Evolutionary conservation across 306 rosid genomes (phyloP), one percentile per base, ranked within the genome.

Genomic region (Lathyrus tuberosus): DNA sequence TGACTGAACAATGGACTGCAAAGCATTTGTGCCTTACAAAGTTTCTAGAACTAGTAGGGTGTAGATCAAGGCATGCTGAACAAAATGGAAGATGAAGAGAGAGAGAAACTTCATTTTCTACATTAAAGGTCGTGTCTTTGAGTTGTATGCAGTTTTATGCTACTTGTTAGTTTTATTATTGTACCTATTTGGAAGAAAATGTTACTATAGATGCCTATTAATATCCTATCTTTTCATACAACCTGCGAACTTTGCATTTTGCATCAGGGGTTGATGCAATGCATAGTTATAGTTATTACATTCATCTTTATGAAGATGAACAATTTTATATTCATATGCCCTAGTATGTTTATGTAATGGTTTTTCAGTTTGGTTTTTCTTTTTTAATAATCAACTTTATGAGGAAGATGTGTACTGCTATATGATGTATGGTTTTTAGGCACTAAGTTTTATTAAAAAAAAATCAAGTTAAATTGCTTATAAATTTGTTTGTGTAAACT

Each of bases 1-100:
- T 93, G 87, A 83, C 96, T 57, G 98, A 93, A 60, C 98, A 90
- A 80, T 88, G 96, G 97, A 80, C 89, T 51, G 89, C 96, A 0
- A 90, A 86, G 73, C 98, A 93, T 79, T 26, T 70, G 71, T 86
- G 90, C 57, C 89, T 93, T 10, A 61, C 85, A 0, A 87, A 82
- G 76, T 88, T 93, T 84, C 90, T 93, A 17, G 97, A 90, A 74
- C 98, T 88, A 74, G 73, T 78, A 77, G 93, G 96, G 0, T 83
- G 96, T 84, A 80, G 88, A 65, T 69, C 89, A 20, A 77, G 88
- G 90, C 79, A 67, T 68, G 44, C 77, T 30, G 96, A 92, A 68
- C 72, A 88, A 43, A 90, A 75, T 82, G 89, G 90, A 61, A 86
- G 96, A 71, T 88, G 62, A 62, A 64, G 58, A 54, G 37, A 31